Base-by-base conservation (phyloP, 2,329 filamentous ascomycete species). In the Pseudogymnoascus sp. region DNA sequence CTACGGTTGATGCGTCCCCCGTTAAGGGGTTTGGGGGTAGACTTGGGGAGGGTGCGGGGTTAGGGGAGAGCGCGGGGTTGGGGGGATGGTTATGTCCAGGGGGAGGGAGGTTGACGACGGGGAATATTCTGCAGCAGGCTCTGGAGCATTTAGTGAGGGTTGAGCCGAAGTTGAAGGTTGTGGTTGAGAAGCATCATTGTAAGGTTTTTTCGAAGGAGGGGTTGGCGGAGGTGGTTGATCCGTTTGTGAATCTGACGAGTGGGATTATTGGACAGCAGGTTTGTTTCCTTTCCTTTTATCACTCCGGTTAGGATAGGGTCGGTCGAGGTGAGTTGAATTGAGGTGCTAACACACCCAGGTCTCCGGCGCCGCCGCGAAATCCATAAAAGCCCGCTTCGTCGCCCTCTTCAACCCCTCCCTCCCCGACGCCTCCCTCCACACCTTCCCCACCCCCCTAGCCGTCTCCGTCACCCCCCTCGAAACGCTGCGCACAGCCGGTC, bases 201-300 rank as follows among this genome's bases (percentile, higher is more conserved):
- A 82, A 80, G 62, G 77, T 94, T 14, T 97, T 97, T 76, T 89
- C 87, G 1, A 83, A 91, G 0, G 87, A 89, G 66, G 91, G 92
- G 0, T 77, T 97, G n/a, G 84, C 87, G 28, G 91, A 97, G 75
- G 81, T 85, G 67, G 84, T 97, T 65, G 91, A 97, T 75, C 94
- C 94, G 0, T 99, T 97, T 71, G 87, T 89, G 69, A 87, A 85
- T 63, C 81, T 99, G 35, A 83, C 85, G 40, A 92, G 88, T 74
- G 89, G 92, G 61, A 97, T 99, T 72, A 96, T 97, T 70, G 92
- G 91, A 62, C 94, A 97, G 76, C 94, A 99, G 77, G 72, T 72
- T 65, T 44, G 38, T 42, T 31, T 73, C 21, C 47, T 56, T 21
- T 12, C 21, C 12, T 60, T 61, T 14, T 12, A 8, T 28, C 25